These are phyloP conservation scores for Nannochloris sp. DNA, from an alignment of 139 green algal genomes.

Conservation along the genomic window DNA sequence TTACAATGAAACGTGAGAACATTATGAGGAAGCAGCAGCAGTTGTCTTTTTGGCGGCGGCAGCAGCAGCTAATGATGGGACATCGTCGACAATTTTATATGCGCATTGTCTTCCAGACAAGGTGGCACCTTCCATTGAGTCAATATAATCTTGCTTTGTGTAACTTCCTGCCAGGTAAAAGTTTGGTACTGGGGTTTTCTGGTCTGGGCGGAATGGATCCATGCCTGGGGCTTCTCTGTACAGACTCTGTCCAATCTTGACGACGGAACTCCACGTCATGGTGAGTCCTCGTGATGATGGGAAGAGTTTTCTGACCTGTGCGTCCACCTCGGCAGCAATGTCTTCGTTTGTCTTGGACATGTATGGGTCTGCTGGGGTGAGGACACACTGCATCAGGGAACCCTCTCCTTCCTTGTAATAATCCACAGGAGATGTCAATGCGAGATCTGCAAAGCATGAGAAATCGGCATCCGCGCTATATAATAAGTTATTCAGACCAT, in stretches of 20 bases:
- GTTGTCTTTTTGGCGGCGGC: not conserved
- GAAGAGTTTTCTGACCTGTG: slow-evolving; percentile 80
- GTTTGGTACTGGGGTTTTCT: slow-evolving; percentile 76
- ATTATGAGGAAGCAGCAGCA: too few relatives aligned
- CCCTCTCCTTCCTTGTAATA: slow-evolving; percentile 88
- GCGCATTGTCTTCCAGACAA: slow-evolving; percentile 65
- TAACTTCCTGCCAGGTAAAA: slow-evolving; percentile 94
- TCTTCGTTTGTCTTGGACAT: slow-evolving; percentile 85
- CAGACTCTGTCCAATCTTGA: slow-evolving; percentile 91
- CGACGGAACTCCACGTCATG: slow-evolving; percentile 73
- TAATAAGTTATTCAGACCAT: slow-evolving; percentile 88
- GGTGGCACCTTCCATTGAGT: slow-evolving; percentile 96
- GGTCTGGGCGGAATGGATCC: slow-evolving; percentile 79
- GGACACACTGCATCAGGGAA: slow-evolving; percentile 88
- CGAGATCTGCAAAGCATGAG: slow-evolving; percentile 93
- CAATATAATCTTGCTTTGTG: slow-evolving; percentile 97
- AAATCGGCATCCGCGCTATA: slow-evolving; percentile 89
- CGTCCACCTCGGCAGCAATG: slow-evolving; percentile 74
- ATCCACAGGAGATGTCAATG: slow-evolving; percentile 77
- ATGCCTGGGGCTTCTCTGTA: slow-evolving; percentile 84
- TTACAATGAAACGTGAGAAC: too few relatives aligned
- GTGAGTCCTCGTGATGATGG: slow-evolving; percentile 64
- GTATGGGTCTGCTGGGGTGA: slow-evolving; percentile 86
- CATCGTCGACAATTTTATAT: slow-evolving; percentile 40
- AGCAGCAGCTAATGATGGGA: slow-evolving; percentile 12